Conservation (phyloP, 208 protist genomes). For the Angomonas desouzai region DNA sequence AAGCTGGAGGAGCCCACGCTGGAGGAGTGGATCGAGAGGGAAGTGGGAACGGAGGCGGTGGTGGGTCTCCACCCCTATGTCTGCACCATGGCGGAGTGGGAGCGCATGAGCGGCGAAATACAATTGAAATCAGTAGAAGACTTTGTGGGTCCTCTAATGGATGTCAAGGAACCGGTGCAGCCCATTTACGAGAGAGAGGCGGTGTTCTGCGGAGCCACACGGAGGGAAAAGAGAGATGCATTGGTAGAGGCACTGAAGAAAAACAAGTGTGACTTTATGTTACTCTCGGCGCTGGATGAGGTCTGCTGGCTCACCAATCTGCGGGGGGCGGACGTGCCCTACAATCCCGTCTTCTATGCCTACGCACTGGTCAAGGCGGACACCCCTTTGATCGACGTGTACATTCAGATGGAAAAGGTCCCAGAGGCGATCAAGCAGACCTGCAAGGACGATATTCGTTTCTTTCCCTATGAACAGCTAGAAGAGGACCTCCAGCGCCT, state of each 20-base stretch:
- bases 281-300: constrained; percentile 90
- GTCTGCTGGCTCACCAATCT: constrained; percentile 92
- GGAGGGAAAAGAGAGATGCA: constrained; percentile 45
- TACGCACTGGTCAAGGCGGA: constrained; percentile 64
- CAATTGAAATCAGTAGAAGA: constrained; percentile 62
- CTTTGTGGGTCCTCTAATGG: constrained; percentile 19
- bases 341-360: constrained; percentile 90
- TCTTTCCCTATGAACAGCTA: constrained; percentile 74
- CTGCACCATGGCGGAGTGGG: constrained; percentile 75
- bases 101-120: constrained; percentile 48
- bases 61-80: constrained; percentile 74
- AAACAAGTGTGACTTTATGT: constrained; percentile 46
- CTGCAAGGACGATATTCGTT: constrained; percentile 31
- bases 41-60: constrained; percentile 32
- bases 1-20: constrained; percentile 49
- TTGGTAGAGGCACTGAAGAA: constrained; percentile 47
- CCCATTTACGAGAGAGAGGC: constrained; percentile 51
- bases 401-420: constrained; percentile 33
- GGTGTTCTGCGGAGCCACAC: constrained; percentile 64
- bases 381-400: constrained; percentile 25
- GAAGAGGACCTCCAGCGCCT: constrained; percentile 34
- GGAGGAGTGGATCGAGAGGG: constrained; percentile 57
- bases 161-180: constrained; percentile 37
- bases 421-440: constrained; percentile 20
- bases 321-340: constrained; percentile 70